Evolutionary conservation across 1,284 basidiomycete genomes (phyloP), one percentile per base, ranked within the genome.

Genomic region (Heliocybe sulcata): DNA sequence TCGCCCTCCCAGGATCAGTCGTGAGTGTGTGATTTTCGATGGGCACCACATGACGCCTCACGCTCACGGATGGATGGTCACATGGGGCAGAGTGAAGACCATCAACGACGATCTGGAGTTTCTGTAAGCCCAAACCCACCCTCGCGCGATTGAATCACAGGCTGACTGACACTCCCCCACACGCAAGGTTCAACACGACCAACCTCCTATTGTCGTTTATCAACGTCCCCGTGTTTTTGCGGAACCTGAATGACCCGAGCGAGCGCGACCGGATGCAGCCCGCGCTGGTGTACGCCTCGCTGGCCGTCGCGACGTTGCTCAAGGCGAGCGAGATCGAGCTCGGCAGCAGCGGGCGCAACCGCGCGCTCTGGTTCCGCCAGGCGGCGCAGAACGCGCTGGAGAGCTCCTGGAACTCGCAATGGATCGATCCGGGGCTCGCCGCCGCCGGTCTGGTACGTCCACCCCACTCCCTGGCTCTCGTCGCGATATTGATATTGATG

Each of bases 261-360:
- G 69, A 75, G 22, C 75, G 83, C 26, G 64, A 74, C 9, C 67
- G 67, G 16, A 81, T 89, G 59, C 87, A 89, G 61, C 87, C 89
- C 3, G 74, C 84, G 1, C 77, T 91, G 54, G 75, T 90, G 45
- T 75, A 83, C 50, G 76, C 86, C 1, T 78, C 79, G 12, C 75
- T 90, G 35, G 87, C 87, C 1, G 77, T 90, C 63, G 81, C 87
- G 0, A 82, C 76, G 10, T 75, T 89, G n/a, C 83, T 85, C 76
- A 82, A 82, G 59, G 88, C 87, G 1, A 88, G 85, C 63, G 79
- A 83, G 59, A 65, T 82, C 52, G 86, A 83, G 61, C 68, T 73
- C 20, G 80, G 84, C 12, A 63, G 67, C 1, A 59, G 63, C 3
- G 82, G 82, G 12, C 73, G 84, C 56, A 66, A 70, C 20, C 71